Conservation (phyloP, 108 stramenopile genomes). For the Parmales sp. region DNA sequence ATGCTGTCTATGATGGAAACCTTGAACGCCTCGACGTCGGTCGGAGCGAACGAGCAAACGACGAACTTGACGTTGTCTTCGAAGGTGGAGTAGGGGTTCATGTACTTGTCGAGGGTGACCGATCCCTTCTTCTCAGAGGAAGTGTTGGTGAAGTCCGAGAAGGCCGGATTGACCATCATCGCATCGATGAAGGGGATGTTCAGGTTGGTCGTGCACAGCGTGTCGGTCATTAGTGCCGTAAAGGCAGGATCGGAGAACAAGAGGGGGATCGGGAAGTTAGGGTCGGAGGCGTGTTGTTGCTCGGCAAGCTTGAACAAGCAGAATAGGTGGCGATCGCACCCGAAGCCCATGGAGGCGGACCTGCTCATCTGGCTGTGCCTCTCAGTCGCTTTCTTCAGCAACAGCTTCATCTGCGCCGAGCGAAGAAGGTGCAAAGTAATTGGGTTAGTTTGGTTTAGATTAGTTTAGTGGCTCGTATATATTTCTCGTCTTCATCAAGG, state of each 20-base stretch:
- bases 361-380: not conserved
- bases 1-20: not conserved
- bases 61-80: slow-evolving; percentile 4
- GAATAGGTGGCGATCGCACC: not conserved
- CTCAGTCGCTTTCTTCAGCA: not conserved
- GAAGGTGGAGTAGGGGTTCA: not conserved
- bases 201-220: not conserved
- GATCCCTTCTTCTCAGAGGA: not conserved
- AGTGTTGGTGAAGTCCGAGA: not conserved
- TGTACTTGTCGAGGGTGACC: no score
- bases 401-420: no score
- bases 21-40: not conserved
- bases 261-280: not conserved
- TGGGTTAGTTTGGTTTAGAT: no score
- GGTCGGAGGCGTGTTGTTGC: not conserved
- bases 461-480: no score
- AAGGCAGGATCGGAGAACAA: not conserved
- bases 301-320: not conserved
- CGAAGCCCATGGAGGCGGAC: not conserved
- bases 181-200: not conserved
- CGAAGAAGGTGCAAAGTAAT: no score
- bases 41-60: not conserved
- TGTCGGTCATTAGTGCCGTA: slow-evolving; percentile 3
- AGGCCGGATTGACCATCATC: slow-evolving; percentile 2
- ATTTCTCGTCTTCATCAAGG: not conserved